Conservation (phyloP, 2,329 filamentous ascomycete genomes). For the Fusarium dimerum region DNA sequence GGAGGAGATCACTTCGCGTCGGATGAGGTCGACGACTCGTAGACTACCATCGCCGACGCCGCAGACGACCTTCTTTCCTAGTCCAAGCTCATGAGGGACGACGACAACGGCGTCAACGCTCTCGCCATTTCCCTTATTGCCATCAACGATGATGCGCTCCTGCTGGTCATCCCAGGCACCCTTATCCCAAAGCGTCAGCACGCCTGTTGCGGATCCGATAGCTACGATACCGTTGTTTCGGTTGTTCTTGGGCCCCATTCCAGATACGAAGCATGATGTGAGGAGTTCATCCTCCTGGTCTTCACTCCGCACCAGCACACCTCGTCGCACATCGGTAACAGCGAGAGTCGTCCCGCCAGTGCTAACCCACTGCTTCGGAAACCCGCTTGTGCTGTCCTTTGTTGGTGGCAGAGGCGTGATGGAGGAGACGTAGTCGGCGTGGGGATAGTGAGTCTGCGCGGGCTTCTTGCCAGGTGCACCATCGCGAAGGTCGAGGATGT, state of each 20-base stretch:
- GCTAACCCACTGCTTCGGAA: constrained; percentile 91
- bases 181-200: constrained; percentile 91
- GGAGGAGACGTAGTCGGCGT: constrained; percentile 90
- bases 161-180: constrained; percentile 96
- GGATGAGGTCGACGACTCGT: constrained; percentile 72
- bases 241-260: constrained; percentile 67
- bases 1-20: constrained; percentile 70
- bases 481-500: constrained; percentile 82
- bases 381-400: constrained; percentile 80
- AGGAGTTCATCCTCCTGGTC: constrained; percentile 94
- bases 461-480: constrained; percentile 62
- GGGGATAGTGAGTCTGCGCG: constrained; percentile 79
- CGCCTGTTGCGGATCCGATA: constrained; percentile 73
- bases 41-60: constrained; percentile 81
- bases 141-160: constrained; percentile 78
- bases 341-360: constrained; percentile 90
- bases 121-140: constrained; percentile 62
- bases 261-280: constrained; percentile 76
- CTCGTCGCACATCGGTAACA: constrained; percentile 83
- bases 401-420: constrained; percentile 81
- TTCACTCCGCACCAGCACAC: constrained; percentile 85
- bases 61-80: constrained; percentile 73
- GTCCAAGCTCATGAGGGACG: constrained; percentile 69
- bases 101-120: constrained; percentile 77
- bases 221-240: constrained; percentile 74